Conservation (phyloP, 1,139 yeast genomes). For the Suhomyces coccinellae region DNA sequence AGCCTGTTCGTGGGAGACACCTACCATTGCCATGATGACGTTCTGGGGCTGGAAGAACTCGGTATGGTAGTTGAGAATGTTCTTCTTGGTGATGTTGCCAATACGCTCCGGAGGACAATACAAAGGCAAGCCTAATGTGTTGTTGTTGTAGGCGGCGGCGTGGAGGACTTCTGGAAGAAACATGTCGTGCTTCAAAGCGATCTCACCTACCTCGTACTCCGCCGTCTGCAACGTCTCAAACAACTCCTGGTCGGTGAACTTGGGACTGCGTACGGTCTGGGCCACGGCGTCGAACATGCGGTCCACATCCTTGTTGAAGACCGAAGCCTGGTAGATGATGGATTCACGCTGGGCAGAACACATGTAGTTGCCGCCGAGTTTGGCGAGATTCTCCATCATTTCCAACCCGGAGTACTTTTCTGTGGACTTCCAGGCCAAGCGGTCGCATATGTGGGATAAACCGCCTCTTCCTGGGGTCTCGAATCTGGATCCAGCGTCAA, state of each 20-base stretch:
- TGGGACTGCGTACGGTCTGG: conserved; percentile 79
- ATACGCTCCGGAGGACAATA: conserved; percentile 77
- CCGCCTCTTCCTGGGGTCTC: conserved; percentile 64
- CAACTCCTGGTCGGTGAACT: conserved; percentile 66
- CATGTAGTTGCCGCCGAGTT: conserved; percentile 91
- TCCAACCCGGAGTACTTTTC: conserved; percentile 57
- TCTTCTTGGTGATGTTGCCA: conserved; percentile 50
- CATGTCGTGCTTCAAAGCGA: conserved; percentile 82
- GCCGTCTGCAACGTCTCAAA: conserved; percentile 74
- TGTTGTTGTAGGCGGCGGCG: conserved; percentile 68
- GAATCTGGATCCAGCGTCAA: conserved; percentile 87
- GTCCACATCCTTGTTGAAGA: conserved; percentile 84
- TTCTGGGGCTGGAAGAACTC: conserved; percentile 78
- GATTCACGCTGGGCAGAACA: conserved; percentile 92
- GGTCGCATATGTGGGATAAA: conserved; percentile 77
- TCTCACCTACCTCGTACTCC: conserved; percentile 78
- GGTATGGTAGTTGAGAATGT: conserved; percentile 62
- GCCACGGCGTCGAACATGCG: conserved; percentile 75
- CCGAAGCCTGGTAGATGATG: conserved; percentile 91
- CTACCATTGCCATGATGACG: conserved; percentile 84
- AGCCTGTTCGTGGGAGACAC: conserved; percentile 74
- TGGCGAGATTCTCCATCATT: conserved; percentile 75
- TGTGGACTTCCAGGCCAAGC: conserved; percentile 87
- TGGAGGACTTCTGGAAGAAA: conserved; percentile 87
- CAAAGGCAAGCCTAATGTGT: conserved; percentile 84